Evolutionary conservation across 2,329 filamentous ascomycete genomes (phyloP).

Genomic region (Acrodontium crateriforme): DNA sequence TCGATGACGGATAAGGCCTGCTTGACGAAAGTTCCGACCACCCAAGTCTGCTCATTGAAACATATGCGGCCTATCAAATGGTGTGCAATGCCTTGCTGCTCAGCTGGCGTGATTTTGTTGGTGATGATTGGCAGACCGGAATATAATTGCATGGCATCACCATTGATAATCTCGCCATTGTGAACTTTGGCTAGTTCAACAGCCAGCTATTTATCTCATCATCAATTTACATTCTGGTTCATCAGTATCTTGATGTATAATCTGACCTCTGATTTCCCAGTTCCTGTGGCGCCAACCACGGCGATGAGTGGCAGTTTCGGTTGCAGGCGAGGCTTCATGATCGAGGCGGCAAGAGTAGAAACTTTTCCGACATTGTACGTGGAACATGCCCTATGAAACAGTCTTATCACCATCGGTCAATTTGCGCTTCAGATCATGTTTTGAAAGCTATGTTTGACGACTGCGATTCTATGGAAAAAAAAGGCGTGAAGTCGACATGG

Average conservation of each 20-base stretch:
- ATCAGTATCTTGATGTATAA: background rate
- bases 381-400: too few species aligned
- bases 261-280: constrained; percentile 77
- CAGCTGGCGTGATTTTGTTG: constrained; percentile 69
- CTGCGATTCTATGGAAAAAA: too few species aligned
- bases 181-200: constrained; percentile 72
- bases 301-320: constrained; percentile 52
- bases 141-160: constrained; percentile 97
- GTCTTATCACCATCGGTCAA: too few species aligned
- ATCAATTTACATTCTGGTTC: constrained; percentile 12
- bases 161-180: constrained; percentile 91
- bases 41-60: constrained; percentile 68
- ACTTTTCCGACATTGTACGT: too few species aligned
- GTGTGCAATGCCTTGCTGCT: constrained; percentile 70
- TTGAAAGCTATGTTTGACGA: too few species aligned
- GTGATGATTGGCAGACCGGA: constrained; percentile 83
- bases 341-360: too few species aligned
- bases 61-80: constrained; percentile 73
- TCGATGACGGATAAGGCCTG: constrained; percentile 56
- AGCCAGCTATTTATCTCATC: constrained; percentile 52
- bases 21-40: constrained; percentile 60
- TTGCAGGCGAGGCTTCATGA: constrained; percentile 11
- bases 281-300: constrained; percentile 80
- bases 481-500: too few species aligned
- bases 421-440: too few species aligned